A percentile compares a stretch with the other conserved stretches of the same genome.
These are phyloP conservation scores for Metarhizium album DNA, from an alignment of 2,329 filamentous ascomycete species.

Conservation along the genomic window DNA sequence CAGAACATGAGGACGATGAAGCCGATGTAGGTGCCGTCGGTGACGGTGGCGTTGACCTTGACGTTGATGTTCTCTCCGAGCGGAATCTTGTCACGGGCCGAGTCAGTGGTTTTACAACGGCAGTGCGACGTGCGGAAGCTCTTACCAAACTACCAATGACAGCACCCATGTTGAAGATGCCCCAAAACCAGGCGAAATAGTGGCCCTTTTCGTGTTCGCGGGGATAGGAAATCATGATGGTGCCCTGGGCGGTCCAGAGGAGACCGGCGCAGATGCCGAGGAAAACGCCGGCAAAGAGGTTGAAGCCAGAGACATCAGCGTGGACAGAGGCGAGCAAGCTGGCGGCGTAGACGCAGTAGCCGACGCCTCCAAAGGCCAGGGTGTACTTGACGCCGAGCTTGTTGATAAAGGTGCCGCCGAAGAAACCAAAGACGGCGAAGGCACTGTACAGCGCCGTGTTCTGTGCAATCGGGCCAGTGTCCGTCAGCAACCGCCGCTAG, in stretches of 20 bases:
- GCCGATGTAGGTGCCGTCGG: conserved; percentile 75
- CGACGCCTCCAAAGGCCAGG: conserved; percentile 60
- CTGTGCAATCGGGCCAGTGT: conserved; percentile 9
- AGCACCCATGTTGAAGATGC: conserved; percentile 86
- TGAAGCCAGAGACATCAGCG: conserved; percentile 28
- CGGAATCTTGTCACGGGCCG: conserved; percentile 33
- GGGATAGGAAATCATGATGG: conserved; percentile 86
- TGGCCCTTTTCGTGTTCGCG: conserved; percentile 71
- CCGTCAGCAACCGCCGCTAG: conserved; percentile 1
- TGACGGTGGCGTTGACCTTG: conserved; percentile 37
- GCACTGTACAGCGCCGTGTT: conserved; percentile 62
- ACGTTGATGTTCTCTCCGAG: conserved; percentile 58
- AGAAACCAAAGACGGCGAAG: conserved; percentile 55
- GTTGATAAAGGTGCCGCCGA: conserved; percentile 69
- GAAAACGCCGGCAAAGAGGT: conserved; percentile 62
- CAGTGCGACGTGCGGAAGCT: conserved; percentile 1
- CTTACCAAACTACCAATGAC: conserved; percentile 65
- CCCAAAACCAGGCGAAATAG: conserved; percentile 88
- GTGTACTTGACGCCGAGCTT: conserved; percentile 57
- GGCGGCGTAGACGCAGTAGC: conserved; percentile 63
- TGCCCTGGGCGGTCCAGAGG: conserved; percentile 73
- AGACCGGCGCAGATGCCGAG: conserved; percentile 71
- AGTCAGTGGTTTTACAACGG: neutral
- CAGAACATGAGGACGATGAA: conserved; percentile 75
- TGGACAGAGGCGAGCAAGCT: conserved; percentile 61